Percentiles rank a stretch among this genome's conserved stretches.
Evolutionary conservation across 1,284 basidiomycete species (phyloP).

Genomic region (Pseudozyma sp.): DNA sequence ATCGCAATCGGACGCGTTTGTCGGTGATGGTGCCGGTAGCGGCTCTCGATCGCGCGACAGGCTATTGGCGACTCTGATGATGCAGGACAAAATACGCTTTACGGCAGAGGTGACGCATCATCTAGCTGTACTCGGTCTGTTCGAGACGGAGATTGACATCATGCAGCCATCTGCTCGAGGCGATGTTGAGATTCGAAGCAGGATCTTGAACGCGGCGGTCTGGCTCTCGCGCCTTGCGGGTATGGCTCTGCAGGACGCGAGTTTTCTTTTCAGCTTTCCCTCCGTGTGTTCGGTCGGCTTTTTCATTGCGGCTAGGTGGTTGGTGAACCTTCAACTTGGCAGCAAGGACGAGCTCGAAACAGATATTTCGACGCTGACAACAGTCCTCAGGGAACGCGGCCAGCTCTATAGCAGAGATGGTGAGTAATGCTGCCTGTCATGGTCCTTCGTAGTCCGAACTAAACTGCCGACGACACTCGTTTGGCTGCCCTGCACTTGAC

Average conservation of each 20-base stretch:
- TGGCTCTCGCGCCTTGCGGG: conserved; percentile 37
- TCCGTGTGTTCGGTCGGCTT: conserved; percentile 22
- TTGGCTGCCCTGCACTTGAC: too few species aligned
- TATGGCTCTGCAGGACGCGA: conserved; percentile 11
- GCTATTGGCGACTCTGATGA: conserved; percentile 6
- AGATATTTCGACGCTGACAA: conserved; percentile 22
- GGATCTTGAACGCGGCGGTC: conserved; percentile 26
- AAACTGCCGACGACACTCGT: too few species aligned
- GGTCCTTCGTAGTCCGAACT: background rate
- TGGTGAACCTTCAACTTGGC: conserved; percentile 22
- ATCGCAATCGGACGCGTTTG: conserved; percentile 1
- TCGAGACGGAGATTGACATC: conserved; percentile 24
- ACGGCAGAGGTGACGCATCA: conserved; percentile 34
- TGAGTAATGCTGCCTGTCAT: conserved; percentile 7
- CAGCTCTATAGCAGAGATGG: conserved; percentile 15
- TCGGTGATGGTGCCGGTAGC: background rate
- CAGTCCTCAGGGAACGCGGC: conserved; percentile 14
- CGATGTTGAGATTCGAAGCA: conserved; percentile 11
- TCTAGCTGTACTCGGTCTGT: conserved; percentile 24
- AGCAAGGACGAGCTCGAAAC: conserved; percentile 11
- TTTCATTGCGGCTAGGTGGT: conserved; percentile 30
- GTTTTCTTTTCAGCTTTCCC: conserved; percentile 16
- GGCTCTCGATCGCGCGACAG: conserved; percentile 11
- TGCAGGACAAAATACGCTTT: conserved; percentile 27
- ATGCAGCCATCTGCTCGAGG: background rate